Conservation (phyloP, 495 filamentous ascomycete species). For the Hyaloscypha variabilis region DNA sequence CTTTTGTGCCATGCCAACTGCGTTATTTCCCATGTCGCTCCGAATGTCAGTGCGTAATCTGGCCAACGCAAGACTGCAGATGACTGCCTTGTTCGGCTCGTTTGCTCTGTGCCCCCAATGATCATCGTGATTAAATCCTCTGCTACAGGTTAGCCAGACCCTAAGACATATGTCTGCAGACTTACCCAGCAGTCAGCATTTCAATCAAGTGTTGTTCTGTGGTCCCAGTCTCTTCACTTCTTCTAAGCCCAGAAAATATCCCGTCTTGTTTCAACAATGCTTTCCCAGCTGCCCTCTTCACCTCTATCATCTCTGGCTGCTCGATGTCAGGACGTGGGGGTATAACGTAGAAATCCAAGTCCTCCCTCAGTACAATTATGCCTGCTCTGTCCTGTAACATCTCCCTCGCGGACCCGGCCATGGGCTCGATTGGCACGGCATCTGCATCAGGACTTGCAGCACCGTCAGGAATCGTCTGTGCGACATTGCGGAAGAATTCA, state of each 20-base stretch:
- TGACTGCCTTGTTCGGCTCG: slow-evolving; percentile 97
- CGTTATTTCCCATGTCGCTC: slow-evolving; percentile 73
- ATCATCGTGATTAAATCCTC: slow-evolving; percentile 95
- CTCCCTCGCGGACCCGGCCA: slow-evolving; percentile 69
- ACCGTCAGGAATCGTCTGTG: slow-evolving; percentile 84
- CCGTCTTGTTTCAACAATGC: slow-evolving; percentile 88
- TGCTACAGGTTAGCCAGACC: slow-evolving; percentile 39
- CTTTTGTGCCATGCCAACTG: slow-evolving; percentile 98
- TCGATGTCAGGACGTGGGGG: slow-evolving; percentile 85
- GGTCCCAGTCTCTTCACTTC: slow-evolving; percentile 93
- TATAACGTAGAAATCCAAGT: slow-evolving; percentile 97
- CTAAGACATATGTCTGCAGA: slow-evolving; percentile 16
- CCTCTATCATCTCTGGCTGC: slow-evolving; percentile 89
- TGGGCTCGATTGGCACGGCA: slow-evolving; percentile 66
- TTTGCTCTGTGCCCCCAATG: slow-evolving; percentile 93
- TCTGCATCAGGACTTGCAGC: slow-evolving; percentile 65
- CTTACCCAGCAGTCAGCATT: slow-evolving; percentile 97
- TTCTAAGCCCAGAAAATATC: slow-evolving; percentile 92
- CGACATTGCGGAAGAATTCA: slow-evolving; percentile 96
- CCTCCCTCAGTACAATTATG: slow-evolving; percentile 95
- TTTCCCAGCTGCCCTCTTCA: slow-evolving; percentile 90
- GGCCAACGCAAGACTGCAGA: slow-evolving; percentile 93
- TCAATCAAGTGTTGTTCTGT: slow-evolving; percentile 99
- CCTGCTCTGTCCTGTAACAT: slow-evolving; percentile 75
- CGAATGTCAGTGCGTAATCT: slow-evolving; percentile 90